Evolutionary conservation across 768 basidiomycete species (phyloP), one percentile per base, ranked within the genome.

Genomic region (Amanita muscaria): DNA sequence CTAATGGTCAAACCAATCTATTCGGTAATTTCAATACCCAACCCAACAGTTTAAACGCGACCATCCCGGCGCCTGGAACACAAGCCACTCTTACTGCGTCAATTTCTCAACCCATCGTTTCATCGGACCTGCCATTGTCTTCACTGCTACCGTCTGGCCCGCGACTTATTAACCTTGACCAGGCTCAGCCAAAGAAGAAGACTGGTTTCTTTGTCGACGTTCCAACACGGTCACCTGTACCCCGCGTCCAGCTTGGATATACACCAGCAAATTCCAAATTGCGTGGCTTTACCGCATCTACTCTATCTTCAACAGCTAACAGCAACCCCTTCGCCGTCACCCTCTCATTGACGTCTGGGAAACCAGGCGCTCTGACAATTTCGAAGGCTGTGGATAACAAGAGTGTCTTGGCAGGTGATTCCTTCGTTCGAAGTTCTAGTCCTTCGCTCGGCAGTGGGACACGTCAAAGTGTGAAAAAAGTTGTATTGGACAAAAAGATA

Each of bases 401-500:
- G 53, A 23, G 16, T 19, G 24, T 19, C 12, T 11, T 24, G 15
- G 34, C 25, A 7, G 18, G 24, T 3, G 44, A 46, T 18, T 29
- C 44, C 11, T 48, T 83, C 46, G 73, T 69, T 34, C 73, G 73
- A 22, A 76, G 75, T 44, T 65, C 74, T 8, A 80, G 77, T 50
- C 79, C 82, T 1, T 68, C 78, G 3, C 61, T 88, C 39, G 85
- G 86, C 5, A 83, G 75, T 53, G 85, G 77, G 33, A 70, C 64
- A 47, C 70, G 82, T 44, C 78, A 83, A 47, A 94, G 89, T 57
- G 88, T 94, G 47, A 97, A 97, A 70, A 94, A 94, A 58, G 73
- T 97, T 47, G 81, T 91, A 29, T 59, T 96, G 49, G 86, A 91
- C 57, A 91, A 87, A 64, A 89, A 83, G 58, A 68, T 88, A 12